Evolutionary conservation across 192 early-diverging fungal species (phyloP).

Genomic region (Mortierella claussenii): DNA sequence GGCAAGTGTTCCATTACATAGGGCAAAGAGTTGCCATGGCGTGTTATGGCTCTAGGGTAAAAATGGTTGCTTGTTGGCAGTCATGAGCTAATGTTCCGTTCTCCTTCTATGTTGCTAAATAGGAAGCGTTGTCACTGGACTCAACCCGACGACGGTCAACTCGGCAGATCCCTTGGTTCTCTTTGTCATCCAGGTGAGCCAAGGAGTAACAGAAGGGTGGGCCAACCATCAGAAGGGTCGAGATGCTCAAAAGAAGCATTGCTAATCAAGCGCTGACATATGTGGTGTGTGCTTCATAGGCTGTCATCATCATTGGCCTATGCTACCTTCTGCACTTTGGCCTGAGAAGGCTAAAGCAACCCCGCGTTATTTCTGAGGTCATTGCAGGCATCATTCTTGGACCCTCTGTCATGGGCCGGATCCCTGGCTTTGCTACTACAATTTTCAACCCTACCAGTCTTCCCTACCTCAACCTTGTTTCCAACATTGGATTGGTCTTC

Average conservation of each 20-base stretch:
- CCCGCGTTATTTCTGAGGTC: conserved; percentile 92
- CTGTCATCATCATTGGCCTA: conserved; percentile 74
- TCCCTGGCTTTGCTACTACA: conserved; percentile 68
- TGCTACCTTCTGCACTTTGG: conserved; percentile 74
- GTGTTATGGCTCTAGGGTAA: no score
- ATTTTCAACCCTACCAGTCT: conserved; percentile 82
- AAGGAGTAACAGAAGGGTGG: no score
- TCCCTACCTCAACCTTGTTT: conserved; percentile 76
- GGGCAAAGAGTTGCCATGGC: no score
- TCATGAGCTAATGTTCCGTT: no score
- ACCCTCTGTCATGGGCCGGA: conserved; percentile 83
- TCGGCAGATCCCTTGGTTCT: conserved; percentile 68
- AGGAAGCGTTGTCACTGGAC: conserved; percentile 71
- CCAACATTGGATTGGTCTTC: conserved; percentile 90
- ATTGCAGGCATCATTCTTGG: conserved; percentile 91
- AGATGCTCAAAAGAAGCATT: no score
- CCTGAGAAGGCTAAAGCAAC: conserved; percentile 77
- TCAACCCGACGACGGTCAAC: conserved; percentile 68
- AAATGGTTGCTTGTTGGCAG: no score
- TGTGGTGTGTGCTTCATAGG: no score
- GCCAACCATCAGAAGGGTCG: no score
- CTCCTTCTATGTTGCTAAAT: background rate
- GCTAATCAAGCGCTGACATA: no score
- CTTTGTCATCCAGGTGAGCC: conserved; percentile 84
- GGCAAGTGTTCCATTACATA: background rate